Percentiles rank a stretch among this genome's conserved stretches.
Conservation (phyloP, 257 asterid genomes). For the Rauvolfia tetraphylla region DNA sequence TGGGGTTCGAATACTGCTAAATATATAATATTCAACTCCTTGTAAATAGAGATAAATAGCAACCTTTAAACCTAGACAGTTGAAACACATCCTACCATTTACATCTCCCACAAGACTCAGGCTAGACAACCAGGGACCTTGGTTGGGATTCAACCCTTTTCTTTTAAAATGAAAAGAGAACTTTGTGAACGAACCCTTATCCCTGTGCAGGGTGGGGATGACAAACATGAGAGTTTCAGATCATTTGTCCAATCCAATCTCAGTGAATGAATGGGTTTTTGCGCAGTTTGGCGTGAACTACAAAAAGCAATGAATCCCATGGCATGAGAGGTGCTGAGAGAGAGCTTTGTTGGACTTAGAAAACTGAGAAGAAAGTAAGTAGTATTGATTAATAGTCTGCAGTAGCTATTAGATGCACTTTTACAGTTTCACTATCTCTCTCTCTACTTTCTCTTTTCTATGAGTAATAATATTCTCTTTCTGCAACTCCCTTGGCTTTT, state of each 20-base stretch:
- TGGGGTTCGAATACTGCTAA: too few relatives aligned
- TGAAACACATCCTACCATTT: too few relatives aligned
- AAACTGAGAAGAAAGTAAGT: conserved; percentile 3
- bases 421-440: neutral
- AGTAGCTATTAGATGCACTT: neutral
- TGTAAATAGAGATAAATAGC: too few relatives aligned
- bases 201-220: conserved; percentile 13
- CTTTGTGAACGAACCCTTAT: conserved; percentile 4
- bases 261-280: conserved; percentile 19
- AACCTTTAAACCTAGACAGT: too few relatives aligned
- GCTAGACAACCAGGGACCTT: too few relatives aligned
- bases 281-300: conserved; percentile 18
- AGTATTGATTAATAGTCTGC: neutral
- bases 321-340: conserved; percentile 14
- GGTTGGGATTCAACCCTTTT: too few relatives aligned
- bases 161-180: too few relatives aligned
- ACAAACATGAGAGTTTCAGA: conserved; percentile 17
- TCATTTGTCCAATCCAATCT: conserved; percentile 27
- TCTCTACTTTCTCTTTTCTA: conserved; percentile 38
- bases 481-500: conserved; percentile 42
- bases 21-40: too few relatives aligned
- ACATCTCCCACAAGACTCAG: too few relatives aligned
- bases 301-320: conserved; percentile 31
- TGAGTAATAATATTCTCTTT: conserved; percentile 65
- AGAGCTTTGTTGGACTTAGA: conserved; percentile 15